These are phyloP conservation scores for Microbotryum intermedium DNA, from an alignment of 1,284 basidiomycete genomes.

Conservation along the genomic window DNA sequence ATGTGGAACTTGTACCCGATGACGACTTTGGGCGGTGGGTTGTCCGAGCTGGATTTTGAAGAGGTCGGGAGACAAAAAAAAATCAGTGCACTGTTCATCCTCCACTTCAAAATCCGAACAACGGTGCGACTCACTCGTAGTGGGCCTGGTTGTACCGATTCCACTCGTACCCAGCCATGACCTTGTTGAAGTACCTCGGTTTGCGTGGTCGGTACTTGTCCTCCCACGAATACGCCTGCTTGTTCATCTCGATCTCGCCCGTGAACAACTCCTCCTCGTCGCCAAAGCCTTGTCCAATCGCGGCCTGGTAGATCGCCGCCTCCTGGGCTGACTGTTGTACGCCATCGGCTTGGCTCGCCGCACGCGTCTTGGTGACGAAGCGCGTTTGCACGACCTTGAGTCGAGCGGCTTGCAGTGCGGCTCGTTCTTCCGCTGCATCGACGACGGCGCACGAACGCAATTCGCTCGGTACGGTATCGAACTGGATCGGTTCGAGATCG, in stretches of 20 bases:
- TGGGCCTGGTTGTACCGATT: slow-evolving; percentile 99
- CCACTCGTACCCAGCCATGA: slow-evolving; percentile 99
- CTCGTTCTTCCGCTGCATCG: slow-evolving; percentile 56
- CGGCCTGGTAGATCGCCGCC: slow-evolving; percentile 47
- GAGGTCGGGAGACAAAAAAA: no score
- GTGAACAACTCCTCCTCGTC: slow-evolving; percentile 89
- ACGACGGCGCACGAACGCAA: slow-evolving; percentile 71
- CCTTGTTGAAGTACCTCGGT: slow-evolving; percentile 96
- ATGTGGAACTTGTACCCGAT: slow-evolving; percentile 84
- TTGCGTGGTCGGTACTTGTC: slow-evolving; percentile 98
- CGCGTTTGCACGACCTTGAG: slow-evolving; percentile 67
- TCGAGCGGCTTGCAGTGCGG: slow-evolving; percentile 59
- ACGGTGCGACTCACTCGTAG: slow-evolving; percentile 92
- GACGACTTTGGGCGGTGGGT: slow-evolving; percentile 93
- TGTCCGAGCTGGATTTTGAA: slow-evolving; percentile 61
- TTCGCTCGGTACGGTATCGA: slow-evolving; percentile 63
- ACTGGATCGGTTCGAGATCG: slow-evolving; percentile 66
- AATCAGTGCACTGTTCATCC: slow-evolving; percentile 8
- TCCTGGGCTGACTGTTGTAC: slow-evolving; percentile 5
- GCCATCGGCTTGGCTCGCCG: slow-evolving; percentile 12
- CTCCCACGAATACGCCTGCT: slow-evolving; percentile 89
- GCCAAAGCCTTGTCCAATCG: slow-evolving; percentile 74
- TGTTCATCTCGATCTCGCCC: slow-evolving; percentile 72
- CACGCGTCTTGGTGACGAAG: slow-evolving; percentile 62
- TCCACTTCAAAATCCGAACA: neutral